Evolutionary conservation across 306 rosid genomes (phyloP).

Genomic region (Aeschynomene evenia): DNA sequence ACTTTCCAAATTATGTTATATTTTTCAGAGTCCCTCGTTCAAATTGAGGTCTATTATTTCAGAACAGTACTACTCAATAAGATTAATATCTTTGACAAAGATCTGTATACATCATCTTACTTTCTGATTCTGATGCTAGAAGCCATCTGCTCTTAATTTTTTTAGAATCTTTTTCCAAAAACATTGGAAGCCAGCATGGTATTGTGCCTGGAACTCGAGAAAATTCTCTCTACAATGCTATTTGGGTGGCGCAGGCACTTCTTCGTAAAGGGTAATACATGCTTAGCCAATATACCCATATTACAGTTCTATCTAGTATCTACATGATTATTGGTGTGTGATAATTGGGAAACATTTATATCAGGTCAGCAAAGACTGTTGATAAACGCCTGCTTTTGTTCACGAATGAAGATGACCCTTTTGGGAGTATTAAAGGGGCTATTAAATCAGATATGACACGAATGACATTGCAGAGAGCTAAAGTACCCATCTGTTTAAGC

Average conservation of each 20-base stretch:
- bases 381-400: constrained; percentile 83
- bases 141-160: constrained; percentile 24
- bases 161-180: constrained; percentile 64
- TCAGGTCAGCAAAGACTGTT: constrained; percentile 73
- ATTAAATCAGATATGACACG: constrained; percentile 76
- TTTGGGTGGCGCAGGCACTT: constrained; percentile 93
- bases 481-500: constrained; percentile 49
- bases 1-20: not conserved
- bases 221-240: constrained; percentile 84
- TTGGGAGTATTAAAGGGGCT: constrained; percentile 66
- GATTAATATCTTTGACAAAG: constrained; percentile 3
- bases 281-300: not conserved
- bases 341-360: constrained; percentile 26
- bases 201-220: constrained; percentile 72
- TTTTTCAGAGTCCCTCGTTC: not conserved
- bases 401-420: constrained; percentile 96
- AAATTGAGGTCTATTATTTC: not conserved
- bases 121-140: not conserved
- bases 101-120: not conserved
- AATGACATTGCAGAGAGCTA: constrained; percentile 86
- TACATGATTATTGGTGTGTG: constrained; percentile 5
- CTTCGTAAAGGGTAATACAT: constrained; percentile 80
- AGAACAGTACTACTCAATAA: not conserved
- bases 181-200: constrained; percentile 81
- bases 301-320: not conserved